Conservation (phyloP, 1,139 yeast species). For the Saccharomyces hybrid region DNA sequence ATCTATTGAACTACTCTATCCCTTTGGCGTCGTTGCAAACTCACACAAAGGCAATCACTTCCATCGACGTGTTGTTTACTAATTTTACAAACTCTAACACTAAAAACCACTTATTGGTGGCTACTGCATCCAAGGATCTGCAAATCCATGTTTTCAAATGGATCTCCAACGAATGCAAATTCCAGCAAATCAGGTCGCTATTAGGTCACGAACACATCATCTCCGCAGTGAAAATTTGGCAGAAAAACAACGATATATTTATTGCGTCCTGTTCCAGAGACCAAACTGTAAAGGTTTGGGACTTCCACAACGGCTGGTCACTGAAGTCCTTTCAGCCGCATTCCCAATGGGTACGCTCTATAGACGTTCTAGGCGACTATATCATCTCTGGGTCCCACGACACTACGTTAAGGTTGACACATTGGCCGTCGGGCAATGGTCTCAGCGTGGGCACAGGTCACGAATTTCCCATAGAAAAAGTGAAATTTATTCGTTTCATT, state of each 20-base stretch:
- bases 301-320: constrained; percentile 61
- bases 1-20: constrained; percentile 52
- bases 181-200: constrained; percentile 54
- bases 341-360: constrained; percentile 79
- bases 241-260: constrained; percentile 9
- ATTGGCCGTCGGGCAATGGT: constrained; percentile 61
- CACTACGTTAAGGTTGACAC: constrained; percentile 61
- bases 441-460: constrained; percentile 67
- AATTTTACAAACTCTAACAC: constrained; percentile 24
- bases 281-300: constrained; percentile 69
- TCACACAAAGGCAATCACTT: constrained; percentile 66
- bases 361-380: constrained; percentile 49
- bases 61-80: constrained; percentile 39
- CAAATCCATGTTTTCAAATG: constrained; percentile 44
- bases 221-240: constrained; percentile 49
- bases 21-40: constrained; percentile 67
- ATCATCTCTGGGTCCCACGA: constrained; percentile 77
- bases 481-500: constrained; percentile 53
- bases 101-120: constrained; percentile 6
- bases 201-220: constrained; percentile 88
- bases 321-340: constrained; percentile 65
- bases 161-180: constrained; percentile 35
- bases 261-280: constrained; percentile 77
- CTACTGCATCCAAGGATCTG: constrained; percentile 41
- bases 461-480: constrained; percentile 74